These are phyloP conservation scores for Psilocybe cyanescens DNA, from an alignment of 768 basidiomycete genomes.

Conservation along the genomic window DNA sequence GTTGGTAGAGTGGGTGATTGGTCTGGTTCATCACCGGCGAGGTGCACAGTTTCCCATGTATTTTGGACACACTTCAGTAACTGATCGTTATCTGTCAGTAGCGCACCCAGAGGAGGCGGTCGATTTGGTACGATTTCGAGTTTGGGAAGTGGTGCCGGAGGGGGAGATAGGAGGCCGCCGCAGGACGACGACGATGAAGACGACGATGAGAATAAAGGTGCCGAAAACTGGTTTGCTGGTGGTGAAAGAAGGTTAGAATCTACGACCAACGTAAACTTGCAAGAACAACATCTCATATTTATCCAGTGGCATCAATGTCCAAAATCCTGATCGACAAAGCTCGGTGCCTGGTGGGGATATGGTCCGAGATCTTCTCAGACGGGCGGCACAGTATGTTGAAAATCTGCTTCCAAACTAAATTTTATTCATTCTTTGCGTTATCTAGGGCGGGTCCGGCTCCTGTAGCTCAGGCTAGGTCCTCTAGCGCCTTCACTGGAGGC, in stretches of 20 bases:
- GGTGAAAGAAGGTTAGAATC: slow-evolving; percentile 81
- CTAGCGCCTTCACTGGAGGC: slow-evolving; percentile 62
- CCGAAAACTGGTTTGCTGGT: slow-evolving; percentile 88
- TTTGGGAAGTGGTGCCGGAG: slow-evolving; percentile 24
- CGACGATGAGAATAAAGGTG: slow-evolving; percentile 50
- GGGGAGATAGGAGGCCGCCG: slow-evolving; percentile 22
- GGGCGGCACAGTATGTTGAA: slow-evolving; percentile 75
- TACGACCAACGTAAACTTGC: not conserved
- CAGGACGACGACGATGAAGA: slow-evolving; percentile 58
- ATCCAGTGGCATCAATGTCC: slow-evolving; percentile 81
- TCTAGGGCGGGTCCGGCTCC: slow-evolving; percentile 27
- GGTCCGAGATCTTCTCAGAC: slow-evolving; percentile 74
- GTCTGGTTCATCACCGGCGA: slow-evolving; percentile 31
- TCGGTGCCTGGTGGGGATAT: slow-evolving; percentile 57
- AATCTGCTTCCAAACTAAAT: not conserved
- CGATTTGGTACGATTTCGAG: slow-evolving; percentile 34
- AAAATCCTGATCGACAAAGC: slow-evolving; percentile 72
- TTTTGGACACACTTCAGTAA: not conserved
- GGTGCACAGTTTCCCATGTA: slow-evolving; percentile 23
- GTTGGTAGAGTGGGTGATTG: slow-evolving; percentile 61
- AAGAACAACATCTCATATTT: not conserved
- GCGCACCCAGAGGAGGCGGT: slow-evolving; percentile 20
- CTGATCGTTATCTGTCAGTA: slow-evolving; percentile 6
- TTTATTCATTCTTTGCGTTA: not conserved
- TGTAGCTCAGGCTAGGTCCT: slow-evolving; percentile 17